phyloP scores from a whole-genome alignment of 2,329 filamentous ascomycete species.

The Colletotrichum australisinense region DNA sequence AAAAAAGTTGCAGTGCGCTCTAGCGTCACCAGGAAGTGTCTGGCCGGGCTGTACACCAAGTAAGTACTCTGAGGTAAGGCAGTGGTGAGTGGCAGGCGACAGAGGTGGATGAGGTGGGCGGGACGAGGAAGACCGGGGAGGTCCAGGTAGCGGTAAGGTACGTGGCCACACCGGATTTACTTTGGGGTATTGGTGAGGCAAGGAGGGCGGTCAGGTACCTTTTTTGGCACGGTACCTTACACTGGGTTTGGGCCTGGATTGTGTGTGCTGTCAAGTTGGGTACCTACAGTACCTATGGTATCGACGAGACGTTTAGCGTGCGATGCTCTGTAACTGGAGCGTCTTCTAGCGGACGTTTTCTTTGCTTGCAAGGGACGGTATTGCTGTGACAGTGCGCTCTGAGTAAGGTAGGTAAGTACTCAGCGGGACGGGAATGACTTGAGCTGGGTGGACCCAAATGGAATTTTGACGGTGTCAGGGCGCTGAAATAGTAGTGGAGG shows the following conservation, averaged over 20 bases:
- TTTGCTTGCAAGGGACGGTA: not conserved
- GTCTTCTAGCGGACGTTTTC: not conserved
- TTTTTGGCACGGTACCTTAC: not conserved
- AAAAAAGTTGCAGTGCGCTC: conserved; percentile 33
- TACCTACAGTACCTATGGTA: not conserved
- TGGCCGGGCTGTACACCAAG: not conserved
- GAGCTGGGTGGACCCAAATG: not conserved
- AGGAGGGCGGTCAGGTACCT: not conserved
- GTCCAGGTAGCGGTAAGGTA: not conserved
- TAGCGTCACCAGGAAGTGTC: not conserved
- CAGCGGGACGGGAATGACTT: not conserved
- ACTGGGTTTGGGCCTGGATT: not conserved
- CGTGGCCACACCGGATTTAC: not conserved
- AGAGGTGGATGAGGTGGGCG: not conserved
- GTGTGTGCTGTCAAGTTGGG: not conserved
- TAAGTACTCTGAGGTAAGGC: not conserved
- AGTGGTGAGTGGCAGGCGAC: not conserved
- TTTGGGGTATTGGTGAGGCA: not conserved
- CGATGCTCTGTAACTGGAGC: not conserved
- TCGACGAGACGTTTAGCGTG: not conserved
- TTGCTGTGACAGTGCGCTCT: not conserved
- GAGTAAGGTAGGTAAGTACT: not conserved
- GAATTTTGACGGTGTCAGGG: conserved; percentile 14
- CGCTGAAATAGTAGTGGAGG: conserved; percentile 31
- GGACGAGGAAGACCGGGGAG: not conserved